Percentiles rank a stretch among this genome's conserved stretches.
Evolutionary conservation across 2,329 filamentous ascomycete genomes (phyloP).

Genomic region (Botrytis medusae): DNA sequence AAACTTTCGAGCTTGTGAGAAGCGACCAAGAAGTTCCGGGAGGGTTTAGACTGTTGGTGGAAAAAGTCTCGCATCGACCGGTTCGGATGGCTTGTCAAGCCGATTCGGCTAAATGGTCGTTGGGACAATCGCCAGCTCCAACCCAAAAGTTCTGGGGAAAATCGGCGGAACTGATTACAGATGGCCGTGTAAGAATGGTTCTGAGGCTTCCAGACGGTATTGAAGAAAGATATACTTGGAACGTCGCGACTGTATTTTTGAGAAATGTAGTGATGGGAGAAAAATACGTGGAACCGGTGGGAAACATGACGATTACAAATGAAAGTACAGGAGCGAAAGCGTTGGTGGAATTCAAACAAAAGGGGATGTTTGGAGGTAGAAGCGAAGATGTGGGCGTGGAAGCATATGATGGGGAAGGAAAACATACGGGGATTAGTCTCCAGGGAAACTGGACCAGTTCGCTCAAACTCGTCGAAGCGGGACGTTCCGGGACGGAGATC

Average conservation of each 20-base stretch:
- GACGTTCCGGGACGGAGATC: conserved; percentile 64
- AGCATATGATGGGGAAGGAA: conserved; percentile 65
- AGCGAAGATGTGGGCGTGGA: conserved; percentile 86
- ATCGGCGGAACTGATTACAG: conserved; percentile 88
- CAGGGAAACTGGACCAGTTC: conserved; percentile 81
- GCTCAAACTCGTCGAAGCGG: conserved; percentile 65
- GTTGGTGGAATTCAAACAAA: conserved; percentile 85
- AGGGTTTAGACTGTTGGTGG: conserved; percentile 87
- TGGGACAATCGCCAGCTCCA: conserved; percentile 82
- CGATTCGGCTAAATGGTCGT: conserved; percentile 80
- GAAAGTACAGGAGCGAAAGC: conserved; percentile 83
- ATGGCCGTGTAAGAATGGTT: conserved; percentile 78
- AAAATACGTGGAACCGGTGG: conserved; percentile 95
- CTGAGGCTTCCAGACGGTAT: conserved; percentile 64
- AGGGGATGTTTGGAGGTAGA: conserved; percentile 95
- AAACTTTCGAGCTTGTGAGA: conserved; percentile 90
- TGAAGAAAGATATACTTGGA: conserved; percentile 87
- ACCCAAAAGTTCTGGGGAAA: conserved; percentile 99
- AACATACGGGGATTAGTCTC: conserved; percentile 65
- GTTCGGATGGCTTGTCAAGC: conserved; percentile 93
- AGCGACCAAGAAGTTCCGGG: conserved; percentile 70
- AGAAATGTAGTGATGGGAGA: conserved; percentile 97
- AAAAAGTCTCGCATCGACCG: conserved; percentile 92
- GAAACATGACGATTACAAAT: conserved; percentile 81
- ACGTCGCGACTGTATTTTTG: conserved; percentile 82